Evolutionary conservation across 1,284 basidiomycete genomes (phyloP).

Genomic region (Fomitopsis pinicola): DNA sequence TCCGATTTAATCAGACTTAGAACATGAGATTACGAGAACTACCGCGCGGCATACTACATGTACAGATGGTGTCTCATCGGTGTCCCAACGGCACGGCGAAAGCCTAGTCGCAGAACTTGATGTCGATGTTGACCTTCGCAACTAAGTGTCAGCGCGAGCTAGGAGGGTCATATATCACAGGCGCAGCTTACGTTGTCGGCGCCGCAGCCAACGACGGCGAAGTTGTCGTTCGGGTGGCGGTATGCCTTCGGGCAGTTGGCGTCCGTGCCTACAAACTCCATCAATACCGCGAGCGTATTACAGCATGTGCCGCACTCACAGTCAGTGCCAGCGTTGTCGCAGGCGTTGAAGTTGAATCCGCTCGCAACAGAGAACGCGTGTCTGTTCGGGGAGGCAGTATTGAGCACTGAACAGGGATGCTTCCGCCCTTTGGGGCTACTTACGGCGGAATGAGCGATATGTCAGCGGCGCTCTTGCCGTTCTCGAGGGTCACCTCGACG

Average conservation of each 20-base stretch:
- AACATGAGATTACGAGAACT: too few relatives aligned
- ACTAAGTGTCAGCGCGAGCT: too few relatives aligned
- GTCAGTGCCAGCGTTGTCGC: not conserved
- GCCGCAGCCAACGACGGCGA: not conserved
- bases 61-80: too few relatives aligned
- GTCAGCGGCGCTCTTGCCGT: not conserved
- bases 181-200: not conserved
- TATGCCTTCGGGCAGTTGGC: not conserved
- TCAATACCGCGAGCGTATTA: not conserved
- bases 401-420: too few relatives aligned
- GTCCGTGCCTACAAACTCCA: not conserved
- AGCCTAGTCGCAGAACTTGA: not conserved
- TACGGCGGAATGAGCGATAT: not conserved
- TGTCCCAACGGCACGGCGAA: too few relatives aligned
- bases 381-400: not conserved
- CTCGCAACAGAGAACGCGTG: not conserved
- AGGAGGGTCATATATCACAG: not conserved
- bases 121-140: not conserved
- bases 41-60: too few relatives aligned
- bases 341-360: not conserved
- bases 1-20: too few relatives aligned
- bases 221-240: not conserved
- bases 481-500: not conserved
- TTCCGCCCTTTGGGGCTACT: too few relatives aligned
- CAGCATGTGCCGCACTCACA: not conserved